phyloP scores from a whole-genome alignment of 345 rosid species.

The Arabis hirsuta region DNA sequence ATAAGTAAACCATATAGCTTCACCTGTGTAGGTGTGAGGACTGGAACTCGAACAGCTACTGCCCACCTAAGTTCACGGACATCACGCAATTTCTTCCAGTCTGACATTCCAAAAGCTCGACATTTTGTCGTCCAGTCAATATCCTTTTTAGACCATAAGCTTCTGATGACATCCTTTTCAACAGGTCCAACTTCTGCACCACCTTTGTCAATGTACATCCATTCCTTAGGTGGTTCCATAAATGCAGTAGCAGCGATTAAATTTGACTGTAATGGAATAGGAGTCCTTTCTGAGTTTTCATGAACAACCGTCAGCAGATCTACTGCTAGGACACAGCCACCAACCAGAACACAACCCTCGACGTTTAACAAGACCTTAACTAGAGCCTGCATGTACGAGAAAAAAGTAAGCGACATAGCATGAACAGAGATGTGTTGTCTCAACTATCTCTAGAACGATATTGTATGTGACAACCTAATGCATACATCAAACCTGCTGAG shows the following conservation, averaged over 20 bases:
- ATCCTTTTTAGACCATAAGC: slow-evolving; percentile 88
- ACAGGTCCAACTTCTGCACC: slow-evolving; percentile 90
- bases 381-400: slow-evolving; percentile 66
- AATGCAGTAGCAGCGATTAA: slow-evolving; percentile 97
- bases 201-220: slow-evolving; percentile 83
- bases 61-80: slow-evolving; percentile 99
- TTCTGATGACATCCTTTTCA: slow-evolving; percentile 95
- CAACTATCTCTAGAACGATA: slow-evolving; percentile 25
- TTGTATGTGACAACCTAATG: slow-evolving; percentile 9
- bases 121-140: slow-evolving; percentile 93
- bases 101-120: slow-evolving; percentile 95
- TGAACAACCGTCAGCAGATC: slow-evolving; percentile 95
- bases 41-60: slow-evolving; percentile 88
- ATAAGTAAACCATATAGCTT: slow-evolving; percentile 34
- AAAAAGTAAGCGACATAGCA: slow-evolving; percentile 30
- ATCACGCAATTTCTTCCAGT: slow-evolving; percentile 95
- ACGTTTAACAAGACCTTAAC: slow-evolving; percentile 91
- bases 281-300: slow-evolving; percentile 97
- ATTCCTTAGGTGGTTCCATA: slow-evolving; percentile 99
- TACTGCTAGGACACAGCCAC: slow-evolving; percentile 97
- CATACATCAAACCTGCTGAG: slow-evolving; percentile 24
- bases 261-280: slow-evolving; percentile 95
- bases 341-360: slow-evolving; percentile 95
- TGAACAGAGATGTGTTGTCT: slow-evolving; percentile 32
- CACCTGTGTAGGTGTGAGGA: slow-evolving; percentile 94